Percentiles rank a stretch among this genome's conserved stretches.
Conservation (phyloP, 2,329 filamentous ascomycete genomes). For the Hypoxylon sp. region DNA sequence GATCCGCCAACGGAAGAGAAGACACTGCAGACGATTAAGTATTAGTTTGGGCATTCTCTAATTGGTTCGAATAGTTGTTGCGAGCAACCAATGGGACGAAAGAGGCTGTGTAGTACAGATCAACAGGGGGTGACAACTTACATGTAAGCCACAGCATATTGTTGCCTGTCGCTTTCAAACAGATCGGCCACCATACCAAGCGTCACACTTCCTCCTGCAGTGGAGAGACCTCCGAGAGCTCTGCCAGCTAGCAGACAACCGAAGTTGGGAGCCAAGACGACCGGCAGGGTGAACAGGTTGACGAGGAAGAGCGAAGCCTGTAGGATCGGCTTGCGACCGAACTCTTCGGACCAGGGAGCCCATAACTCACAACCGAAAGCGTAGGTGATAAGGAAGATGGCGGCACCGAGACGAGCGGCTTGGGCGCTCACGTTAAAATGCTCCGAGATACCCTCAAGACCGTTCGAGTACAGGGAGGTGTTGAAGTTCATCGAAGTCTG, state of each 20-base stretch:
- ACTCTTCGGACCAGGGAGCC: conserved; percentile 89
- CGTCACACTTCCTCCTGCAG: conserved; percentile 80
- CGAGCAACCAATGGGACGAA: neutral
- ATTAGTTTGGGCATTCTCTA: conserved; percentile 17
- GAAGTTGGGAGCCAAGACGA: conserved; percentile 81
- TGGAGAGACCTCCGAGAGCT: conserved; percentile 77
- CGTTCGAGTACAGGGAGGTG: conserved; percentile 81
- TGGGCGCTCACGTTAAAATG: conserved; percentile 79
- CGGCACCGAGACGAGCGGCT: conserved; percentile 79
- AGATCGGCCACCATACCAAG: conserved; percentile 83
- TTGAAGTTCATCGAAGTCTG: conserved; percentile 87
- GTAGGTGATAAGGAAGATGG: conserved; percentile 84
- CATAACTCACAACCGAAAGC: conserved; percentile 90
- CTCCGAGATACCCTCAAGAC: conserved; percentile 73
- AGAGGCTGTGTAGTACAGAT: neutral
- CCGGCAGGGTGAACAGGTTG: conserved; percentile 82
- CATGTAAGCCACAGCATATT: conserved; percentile 82
- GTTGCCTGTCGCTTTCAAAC: conserved; percentile 78
- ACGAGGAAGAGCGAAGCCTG: conserved; percentile 81
- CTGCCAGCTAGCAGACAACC: conserved; percentile 78
- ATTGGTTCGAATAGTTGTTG: neutral
- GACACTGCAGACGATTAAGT: conserved; percentile 59
- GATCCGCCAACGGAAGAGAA: conserved; percentile 86
- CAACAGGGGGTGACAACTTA: conserved; percentile 39
- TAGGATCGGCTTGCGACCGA: conserved; percentile 82